Conservation (phyloP, 495 filamentous ascomycete genomes). For the Tetracladium marchalianum region DNA sequence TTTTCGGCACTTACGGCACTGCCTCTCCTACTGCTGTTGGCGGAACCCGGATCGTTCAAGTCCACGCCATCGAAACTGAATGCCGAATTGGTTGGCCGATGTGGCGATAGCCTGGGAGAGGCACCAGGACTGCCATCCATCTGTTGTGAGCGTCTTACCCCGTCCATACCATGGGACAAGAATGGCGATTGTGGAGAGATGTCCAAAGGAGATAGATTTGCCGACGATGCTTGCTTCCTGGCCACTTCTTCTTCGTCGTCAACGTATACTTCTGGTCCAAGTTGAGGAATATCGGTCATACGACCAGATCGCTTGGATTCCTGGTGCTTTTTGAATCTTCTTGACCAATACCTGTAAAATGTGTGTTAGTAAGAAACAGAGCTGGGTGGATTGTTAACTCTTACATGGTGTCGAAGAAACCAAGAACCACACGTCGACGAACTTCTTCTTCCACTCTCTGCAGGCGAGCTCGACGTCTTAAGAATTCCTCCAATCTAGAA, state of each 20-base stretch:
- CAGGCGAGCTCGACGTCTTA: slow-evolving; percentile 79
- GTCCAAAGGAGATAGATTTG: too few species aligned
- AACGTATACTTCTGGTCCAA: slow-evolving; percentile 83
- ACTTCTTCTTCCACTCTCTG: slow-evolving; percentile 97
- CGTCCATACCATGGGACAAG: slow-evolving; percentile 15
- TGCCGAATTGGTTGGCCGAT: slow-evolving; percentile 16
- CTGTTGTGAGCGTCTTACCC: slow-evolving; percentile 19
- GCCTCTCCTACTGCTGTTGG: slow-evolving; percentile 38
- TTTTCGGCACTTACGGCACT: slow-evolving; percentile 69
- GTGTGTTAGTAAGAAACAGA: slow-evolving; percentile 4
- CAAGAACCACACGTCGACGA: slow-evolving; percentile 73
- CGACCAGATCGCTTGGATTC: slow-evolving; percentile 59
- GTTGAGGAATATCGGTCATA: slow-evolving; percentile 67
- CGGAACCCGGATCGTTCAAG: slow-evolving; percentile 22
- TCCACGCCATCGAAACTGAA: slow-evolving; percentile 20
- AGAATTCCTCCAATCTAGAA: slow-evolving; percentile 76
- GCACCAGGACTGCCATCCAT: slow-evolving; percentile 21
- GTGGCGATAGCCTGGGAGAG: slow-evolving; percentile 15
- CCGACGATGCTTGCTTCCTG: slow-evolving; percentile 2
- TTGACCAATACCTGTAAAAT: slow-evolving; percentile 57
- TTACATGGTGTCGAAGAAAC: slow-evolving; percentile 91
- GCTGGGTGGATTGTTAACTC: neutral
- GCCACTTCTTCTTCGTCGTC: slow-evolving; percentile 44
- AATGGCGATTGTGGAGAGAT: slow-evolving; percentile 9
- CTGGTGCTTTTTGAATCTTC: slow-evolving; percentile 64